Conservation (phyloP, 2,329 filamentous ascomycete genomes). For the Trichophyton simii region DNA sequence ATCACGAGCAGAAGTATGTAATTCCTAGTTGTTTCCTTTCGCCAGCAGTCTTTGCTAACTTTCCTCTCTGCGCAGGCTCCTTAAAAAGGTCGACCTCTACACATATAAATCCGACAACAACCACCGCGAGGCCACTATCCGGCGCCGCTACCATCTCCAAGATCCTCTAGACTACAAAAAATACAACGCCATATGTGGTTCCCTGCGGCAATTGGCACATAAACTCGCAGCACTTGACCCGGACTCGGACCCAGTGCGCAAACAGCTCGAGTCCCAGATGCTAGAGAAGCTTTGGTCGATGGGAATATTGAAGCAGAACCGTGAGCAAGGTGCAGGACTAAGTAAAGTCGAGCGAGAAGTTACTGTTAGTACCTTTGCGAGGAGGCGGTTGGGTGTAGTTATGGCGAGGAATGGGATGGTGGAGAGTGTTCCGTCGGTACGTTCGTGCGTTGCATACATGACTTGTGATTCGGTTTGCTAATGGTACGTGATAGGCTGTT, state of each 20-base stretch:
- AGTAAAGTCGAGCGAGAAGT: conserved; percentile 69
- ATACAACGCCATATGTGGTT: conserved; percentile 57
- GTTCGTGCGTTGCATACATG: conserved; percentile 11
- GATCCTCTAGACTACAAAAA: conserved; percentile 74
- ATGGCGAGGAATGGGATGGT: conserved; percentile 89
- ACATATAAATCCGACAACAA: conserved; percentile 80
- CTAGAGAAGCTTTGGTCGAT: conserved; percentile 89
- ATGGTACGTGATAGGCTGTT: conserved; percentile 23
- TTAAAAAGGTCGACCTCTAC: conserved; percentile 85
- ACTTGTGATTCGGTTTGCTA: too few species aligned
- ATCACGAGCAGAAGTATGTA: conserved; percentile 74
- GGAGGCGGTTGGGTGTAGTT: conserved; percentile 71
- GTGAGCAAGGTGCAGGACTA: conserved; percentile 60
- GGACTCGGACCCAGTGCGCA: conserved; percentile 60
- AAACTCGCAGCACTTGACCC: conserved; percentile 69
- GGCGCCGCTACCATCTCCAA: conserved; percentile 80
- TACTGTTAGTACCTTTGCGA: conserved; percentile 78
- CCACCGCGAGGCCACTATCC: conserved; percentile 70
- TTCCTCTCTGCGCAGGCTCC: conserved; percentile 40
- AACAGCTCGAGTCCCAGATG: conserved; percentile 74
- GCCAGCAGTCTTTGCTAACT: conserved; percentile 6
- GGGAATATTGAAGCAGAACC: conserved; percentile 64
- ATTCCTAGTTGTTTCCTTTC: not conserved
- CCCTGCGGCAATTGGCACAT: conserved; percentile 81
- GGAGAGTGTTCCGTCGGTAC: conserved; percentile 68